Evolutionary conservation across 805 yeast species (phyloP).

Genomic region (Candida dajiaensis): DNA sequence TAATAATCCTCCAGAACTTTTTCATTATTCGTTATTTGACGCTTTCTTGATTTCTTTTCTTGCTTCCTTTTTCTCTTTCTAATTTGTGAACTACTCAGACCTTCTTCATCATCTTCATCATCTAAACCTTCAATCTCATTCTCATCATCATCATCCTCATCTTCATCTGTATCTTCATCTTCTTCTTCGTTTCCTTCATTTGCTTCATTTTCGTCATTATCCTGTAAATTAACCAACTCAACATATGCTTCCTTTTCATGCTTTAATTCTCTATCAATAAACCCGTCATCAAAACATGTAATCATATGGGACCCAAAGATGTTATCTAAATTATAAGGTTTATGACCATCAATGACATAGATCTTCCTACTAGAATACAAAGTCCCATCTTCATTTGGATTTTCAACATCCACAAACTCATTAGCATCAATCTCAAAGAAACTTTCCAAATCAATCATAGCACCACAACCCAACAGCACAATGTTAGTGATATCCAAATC

Average conservation of each 20-base stretch:
- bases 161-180: slow-evolving; percentile 25
- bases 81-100: slow-evolving; percentile 22
- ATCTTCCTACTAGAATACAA: slow-evolving; percentile 47
- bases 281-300: slow-evolving; percentile 84
- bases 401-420: slow-evolving; percentile 34
- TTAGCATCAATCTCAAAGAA: slow-evolving; percentile 60
- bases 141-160: slow-evolving; percentile 26
- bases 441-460: slow-evolving; percentile 76
- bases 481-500: slow-evolving; percentile 76
- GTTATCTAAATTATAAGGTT: slow-evolving; percentile 97
- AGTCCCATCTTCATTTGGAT: slow-evolving; percentile 23
- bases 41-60: slow-evolving; percentile 34
- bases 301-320: slow-evolving; percentile 76
- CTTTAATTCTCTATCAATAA: slow-evolving; percentile 50
- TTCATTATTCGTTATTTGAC: slow-evolving; percentile 41
- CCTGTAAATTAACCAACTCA: slow-evolving; percentile 38
- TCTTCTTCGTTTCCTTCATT: slow-evolving; percentile 31
- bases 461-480: slow-evolving; percentile 87
- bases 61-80: slow-evolving; percentile 23
- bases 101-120: slow-evolving; percentile 26
- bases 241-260: slow-evolving; percentile 60
- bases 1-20: slow-evolving; percentile 68
- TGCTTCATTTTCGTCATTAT: slow-evolving; percentile 31
- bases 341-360: slow-evolving; percentile 82
- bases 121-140: slow-evolving; percentile 22